Base-by-base conservation (phyloP, 1,284 basidiomycete genomes). In the Schizopora paradoxa region DNA sequence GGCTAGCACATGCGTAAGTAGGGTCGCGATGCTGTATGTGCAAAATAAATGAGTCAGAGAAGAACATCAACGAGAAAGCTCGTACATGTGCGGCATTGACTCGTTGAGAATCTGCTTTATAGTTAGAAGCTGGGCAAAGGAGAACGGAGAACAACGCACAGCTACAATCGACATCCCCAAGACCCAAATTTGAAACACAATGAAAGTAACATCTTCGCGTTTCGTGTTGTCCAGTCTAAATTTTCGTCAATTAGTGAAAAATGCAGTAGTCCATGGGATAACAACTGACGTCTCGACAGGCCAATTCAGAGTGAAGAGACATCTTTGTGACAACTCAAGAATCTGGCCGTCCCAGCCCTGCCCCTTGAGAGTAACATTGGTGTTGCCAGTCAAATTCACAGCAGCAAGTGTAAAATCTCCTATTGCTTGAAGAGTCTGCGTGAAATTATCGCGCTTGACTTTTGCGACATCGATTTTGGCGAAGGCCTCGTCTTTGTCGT, bases 101-200 rank as follows among this genome's bases (percentile, higher is more conserved):
- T 89, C 86, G 58, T 89, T 87, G 43, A 87, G 62, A 37, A 89
- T 63, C 63, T 63, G 40, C 8, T 22, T 22, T 5, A 25, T 23
- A 19, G 14, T n/a, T 3, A 38, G 16, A 5, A 22, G 14, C 7
- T 36, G 26, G 25, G 23, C 33, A 19, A 32, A 42, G 5, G 16
- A 35, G 19, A 33, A 38, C 14, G 11, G 18, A 25, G 34, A 16
- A 4, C 13, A 7, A 56, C 64, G 55, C 32, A 72, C 69, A 4
- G 86, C 86, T 36, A 86, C 81, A 31, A 84, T 54, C 3, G 85
- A 87, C 79, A 89, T 84, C 28, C 82, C 84, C 18, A 89, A 66
- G 1, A 87, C 77, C 86, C 86, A 89, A 47, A 86, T 66, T 54
- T 88, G 84, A 66, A 88, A 90, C 7, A 72, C 71, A 40, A 88